phyloP scores from a whole-genome alignment of 2,329 filamentous ascomycete species.

The Venturia nashicola region DNA sequence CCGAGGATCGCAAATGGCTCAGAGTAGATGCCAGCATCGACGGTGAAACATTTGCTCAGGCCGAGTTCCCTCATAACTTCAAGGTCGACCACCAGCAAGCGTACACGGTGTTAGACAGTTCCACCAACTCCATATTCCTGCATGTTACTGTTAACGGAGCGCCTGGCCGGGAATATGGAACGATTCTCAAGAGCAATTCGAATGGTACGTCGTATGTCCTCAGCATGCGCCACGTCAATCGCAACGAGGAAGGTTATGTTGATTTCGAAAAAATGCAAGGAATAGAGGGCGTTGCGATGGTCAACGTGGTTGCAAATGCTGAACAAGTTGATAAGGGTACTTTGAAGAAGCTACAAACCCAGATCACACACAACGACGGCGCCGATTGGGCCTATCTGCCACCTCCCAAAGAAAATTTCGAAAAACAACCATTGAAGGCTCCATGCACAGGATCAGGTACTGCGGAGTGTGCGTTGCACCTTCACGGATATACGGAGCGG shows the following conservation, averaged over 20 bases:
- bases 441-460: conserved; percentile 47
- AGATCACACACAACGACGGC: conserved; percentile 95
- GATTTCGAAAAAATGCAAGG: conserved; percentile 95
- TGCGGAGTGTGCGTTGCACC: conserved; percentile 69
- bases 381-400: conserved; percentile 69
- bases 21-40: conserved; percentile 76
- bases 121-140: conserved; percentile 85
- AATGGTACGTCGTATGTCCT: conserved; percentile 93
- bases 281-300: conserved; percentile 77
- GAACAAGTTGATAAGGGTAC: conserved; percentile 49
- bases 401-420: conserved; percentile 57
- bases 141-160: conserved; percentile 71
- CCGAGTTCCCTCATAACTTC: conserved; percentile 78
- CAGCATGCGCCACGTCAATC: conserved; percentile 70
- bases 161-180: conserved; percentile 59
- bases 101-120: conserved; percentile 91
- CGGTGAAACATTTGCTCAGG: conserved; percentile 68
- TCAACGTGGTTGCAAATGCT: conserved; percentile 72
- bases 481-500: conserved; percentile 93
- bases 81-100: conserved; percentile 63
- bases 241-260: conserved; percentile 63
- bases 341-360: conserved; percentile 71
- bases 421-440: conserved; percentile 52
- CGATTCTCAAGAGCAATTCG: conserved; percentile 95
- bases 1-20: conserved; percentile 54